Percentiles rank a stretch among this genome's conserved stretches.
phyloP scores from a whole-genome alignment of 345 rosid genomes.

The Brassica carinata region DNA sequence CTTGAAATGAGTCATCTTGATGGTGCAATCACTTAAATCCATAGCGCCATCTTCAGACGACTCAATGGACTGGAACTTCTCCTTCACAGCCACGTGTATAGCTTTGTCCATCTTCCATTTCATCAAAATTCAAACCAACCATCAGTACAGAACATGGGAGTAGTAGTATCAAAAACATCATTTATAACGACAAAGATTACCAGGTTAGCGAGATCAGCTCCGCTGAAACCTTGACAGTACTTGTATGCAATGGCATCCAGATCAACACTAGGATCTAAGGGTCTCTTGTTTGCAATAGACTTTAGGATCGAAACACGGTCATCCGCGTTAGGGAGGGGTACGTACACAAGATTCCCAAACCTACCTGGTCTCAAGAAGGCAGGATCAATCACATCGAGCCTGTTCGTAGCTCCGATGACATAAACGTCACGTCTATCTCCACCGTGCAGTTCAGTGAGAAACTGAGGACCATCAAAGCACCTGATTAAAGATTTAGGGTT shows the following conservation, averaged over 20 bases:
- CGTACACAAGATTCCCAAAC: too few relatives aligned
- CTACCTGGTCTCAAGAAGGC: neutral
- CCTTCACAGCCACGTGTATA: conserved; percentile 67
- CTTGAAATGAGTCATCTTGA: conserved; percentile 65
- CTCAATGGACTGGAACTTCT: conserved; percentile 36
- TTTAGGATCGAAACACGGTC: conserved; percentile 80
- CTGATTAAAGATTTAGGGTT: conserved; percentile 1
- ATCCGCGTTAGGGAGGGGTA: conserved; percentile 73
- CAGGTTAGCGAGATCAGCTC: conserved; percentile 90
- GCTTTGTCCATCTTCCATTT: conserved; percentile 66
- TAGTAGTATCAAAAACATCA: neutral
- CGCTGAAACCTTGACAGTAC: conserved; percentile 77
- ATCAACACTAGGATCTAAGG: conserved; percentile 76
- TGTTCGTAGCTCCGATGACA: conserved; percentile 96
- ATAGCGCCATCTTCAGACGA: conserved; percentile 19
- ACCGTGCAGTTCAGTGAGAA: conserved; percentile 87
- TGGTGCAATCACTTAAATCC: conserved; percentile 38
- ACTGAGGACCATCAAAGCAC: conserved; percentile 45
- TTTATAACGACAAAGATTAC: conserved; percentile 39
- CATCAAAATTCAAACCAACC: conserved; percentile 1
- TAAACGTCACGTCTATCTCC: conserved; percentile 74
- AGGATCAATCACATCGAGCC: conserved; percentile 55
- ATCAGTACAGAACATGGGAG: neutral
- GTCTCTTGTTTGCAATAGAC: conserved; percentile 74
- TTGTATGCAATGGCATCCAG: conserved; percentile 60